Conservation (phyloP, 495 filamentous ascomycete species). For the Baudoinia panamericana region DNA sequence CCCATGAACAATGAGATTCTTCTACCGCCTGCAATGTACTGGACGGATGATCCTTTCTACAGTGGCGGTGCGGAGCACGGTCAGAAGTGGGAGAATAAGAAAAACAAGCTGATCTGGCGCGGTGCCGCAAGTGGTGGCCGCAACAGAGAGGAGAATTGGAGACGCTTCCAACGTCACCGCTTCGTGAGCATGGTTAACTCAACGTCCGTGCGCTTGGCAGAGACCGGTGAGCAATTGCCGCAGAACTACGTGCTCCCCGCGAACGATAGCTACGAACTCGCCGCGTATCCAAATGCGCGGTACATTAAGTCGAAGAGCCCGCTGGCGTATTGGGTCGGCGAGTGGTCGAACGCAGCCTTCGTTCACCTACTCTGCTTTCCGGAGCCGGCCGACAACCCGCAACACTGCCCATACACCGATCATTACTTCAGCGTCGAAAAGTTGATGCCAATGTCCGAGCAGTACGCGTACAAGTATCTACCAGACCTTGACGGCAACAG, state of each 20-base stretch:
- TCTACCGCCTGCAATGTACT: conserved; percentile 66
- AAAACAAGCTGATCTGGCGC: conserved; percentile 49
- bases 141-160: conserved; percentile 54
- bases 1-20: conserved; percentile 71
- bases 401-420: conserved; percentile 23
- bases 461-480: conserved; percentile 28
- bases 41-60: conserved; percentile 57
- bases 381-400: not conserved
- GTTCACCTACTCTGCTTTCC: conserved; percentile 27
- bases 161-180: conserved; percentile 58
- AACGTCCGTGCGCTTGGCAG: conserved; percentile 38
- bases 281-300: conserved; percentile 4
- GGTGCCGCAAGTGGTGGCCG: conserved; percentile 56
- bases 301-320: conserved; percentile 1
- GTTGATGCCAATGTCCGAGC: conserved; percentile 16
- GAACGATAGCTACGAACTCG: conserved; percentile 21
- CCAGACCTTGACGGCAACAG: conserved; percentile 30
- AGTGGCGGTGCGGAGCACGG: conserved; percentile 41
- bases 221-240: conserved; percentile 11
- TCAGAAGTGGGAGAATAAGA: conserved; percentile 42
- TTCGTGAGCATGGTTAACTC: conserved; percentile 57
- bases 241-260: conserved; percentile 23
- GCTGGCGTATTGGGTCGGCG: conserved; percentile 26
- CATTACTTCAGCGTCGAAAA: conserved; percentile 20
- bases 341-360: conserved; percentile 24